Conservation (phyloP, 306 rosid genomes). For the Medicago truncatula region MtrunA17r5.0-ANR NC_053045.1:11156001-11156500, state of each 20-base stretch:
- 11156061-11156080: not conserved
- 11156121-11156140: not conserved
- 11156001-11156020: not conserved
- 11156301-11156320: conserved; percentile 39
- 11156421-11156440: conserved; percentile 79
- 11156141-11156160: not conserved
- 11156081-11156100: not conserved
- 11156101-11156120: not conserved
- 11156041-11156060: not conserved
- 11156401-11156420: conserved; percentile 71
- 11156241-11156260: conserved; percentile 42
- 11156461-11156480: not conserved
- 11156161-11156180: not conserved
- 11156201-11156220: not conserved
- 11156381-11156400: conserved; percentile 76
- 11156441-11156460: not conserved
- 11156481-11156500: not conserved
- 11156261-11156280: conserved; percentile 84
- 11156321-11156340: not conserved
- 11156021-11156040: not conserved
- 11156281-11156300: conserved; percentile 77
- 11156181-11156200: not conserved
- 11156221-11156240: not conserved
- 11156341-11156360: conserved; percentile 12
- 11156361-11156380: conserved; percentile 60